Percentiles rank a stretch among this genome's conserved stretches.
Evolutionary conservation across 345 rosid species (phyloP).

Genomic region (Salix arbutifolia): DNA sequence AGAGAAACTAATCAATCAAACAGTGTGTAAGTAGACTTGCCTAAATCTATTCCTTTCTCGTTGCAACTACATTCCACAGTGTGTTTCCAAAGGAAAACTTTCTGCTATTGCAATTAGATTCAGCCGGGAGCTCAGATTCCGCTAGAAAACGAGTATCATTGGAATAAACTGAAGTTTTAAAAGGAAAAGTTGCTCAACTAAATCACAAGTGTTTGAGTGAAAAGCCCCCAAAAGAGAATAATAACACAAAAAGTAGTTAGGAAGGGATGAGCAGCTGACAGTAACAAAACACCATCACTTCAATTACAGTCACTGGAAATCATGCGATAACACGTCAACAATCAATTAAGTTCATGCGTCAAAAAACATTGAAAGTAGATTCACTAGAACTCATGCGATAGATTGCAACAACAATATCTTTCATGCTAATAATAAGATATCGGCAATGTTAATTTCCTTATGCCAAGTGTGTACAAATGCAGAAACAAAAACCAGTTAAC

Average conservation of each 20-base stretch:
- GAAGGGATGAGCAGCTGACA: not conserved
- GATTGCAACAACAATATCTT: not conserved
- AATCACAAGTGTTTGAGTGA: not conserved
- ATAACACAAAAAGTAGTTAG: not conserved
- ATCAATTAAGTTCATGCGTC: not conserved
- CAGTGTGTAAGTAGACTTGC: not conserved
- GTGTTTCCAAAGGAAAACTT: not conserved
- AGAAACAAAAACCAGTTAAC: not conserved
- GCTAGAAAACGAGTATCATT: not conserved
- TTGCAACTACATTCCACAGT: not conserved
- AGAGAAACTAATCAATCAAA: not conserved
- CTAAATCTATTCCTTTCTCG: not conserved
- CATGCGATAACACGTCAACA: too few relatives aligned
- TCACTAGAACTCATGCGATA: not conserved
- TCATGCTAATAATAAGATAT: not conserved
- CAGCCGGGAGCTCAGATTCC: not conserved
- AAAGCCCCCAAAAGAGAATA: not conserved
- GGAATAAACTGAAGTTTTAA: not conserved
- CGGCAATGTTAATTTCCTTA: not conserved
- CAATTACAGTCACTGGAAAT: not conserved
- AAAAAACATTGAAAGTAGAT: not conserved
- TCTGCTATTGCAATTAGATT: not conserved
- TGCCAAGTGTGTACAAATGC: not conserved
- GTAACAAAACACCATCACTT: not conserved
- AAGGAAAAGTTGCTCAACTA: not conserved